Evolutionary conservation across 225 moss, liverwort and hornwort species (phyloP), one percentile per base, ranked within the genome.

Genomic region (Bryoerythrophyllum caledonicum): DNA sequence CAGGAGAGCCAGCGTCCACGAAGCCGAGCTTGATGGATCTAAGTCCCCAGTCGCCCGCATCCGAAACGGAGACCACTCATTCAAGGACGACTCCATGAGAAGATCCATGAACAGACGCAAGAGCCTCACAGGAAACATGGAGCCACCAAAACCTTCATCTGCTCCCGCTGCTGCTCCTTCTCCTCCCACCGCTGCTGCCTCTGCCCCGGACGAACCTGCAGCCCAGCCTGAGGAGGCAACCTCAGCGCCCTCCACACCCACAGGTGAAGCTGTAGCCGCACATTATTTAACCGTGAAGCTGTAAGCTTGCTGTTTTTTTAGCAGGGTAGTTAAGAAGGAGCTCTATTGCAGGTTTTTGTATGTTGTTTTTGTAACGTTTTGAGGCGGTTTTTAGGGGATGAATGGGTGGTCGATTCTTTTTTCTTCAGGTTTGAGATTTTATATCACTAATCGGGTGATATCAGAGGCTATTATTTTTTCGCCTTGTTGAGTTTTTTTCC

Each of bases 51-150:
- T 85, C 0, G 83, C 86, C 0, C 67, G 89, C 30, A 40, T 60
- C n/a, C 78, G 85, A 16, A 37, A 79, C 61, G 92, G 90, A 4
- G 86, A 86, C n/a, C 85, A 73, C 5, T 76, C 65, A 21, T 76
- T 84, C 32, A 96, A 93, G 55, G 95, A 95, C 20, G 92, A 91
- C 16, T 6, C 73, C 0, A 78, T 79, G 46, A 77, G 83, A 40
- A 93, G 88, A 52, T 79, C 91, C 1, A 75, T 79, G 0, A 90
- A 87, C 71, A 59, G 93, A 69, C 87, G 82, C 34, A 82, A 67
- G 82, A 74, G 74, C 46, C 3, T 1, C 6, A 17, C 75, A 0
- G 78, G 73, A 0, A 59, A 81, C 80, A 60, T 69, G 34, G 82
- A 93, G 40, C 28, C 67, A 10, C 61, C 73, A 1, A 90, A 95